Evolutionary conservation across 805 yeast species (phyloP).

Genomic region (Wickerhamiella sorbophila): DNA sequence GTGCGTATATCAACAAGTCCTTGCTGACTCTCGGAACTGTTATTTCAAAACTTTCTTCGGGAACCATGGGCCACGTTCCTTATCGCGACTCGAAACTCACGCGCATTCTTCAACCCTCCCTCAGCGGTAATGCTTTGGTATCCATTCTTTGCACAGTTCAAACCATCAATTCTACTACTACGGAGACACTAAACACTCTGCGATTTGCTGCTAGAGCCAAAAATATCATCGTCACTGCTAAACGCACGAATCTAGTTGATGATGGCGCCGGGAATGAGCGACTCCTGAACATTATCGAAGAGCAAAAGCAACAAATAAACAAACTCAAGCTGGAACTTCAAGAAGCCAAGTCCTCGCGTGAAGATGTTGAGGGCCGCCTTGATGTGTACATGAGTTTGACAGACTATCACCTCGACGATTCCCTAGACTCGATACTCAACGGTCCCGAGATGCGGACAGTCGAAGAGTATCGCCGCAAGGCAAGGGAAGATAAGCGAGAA

Average conservation of each 20-base stretch:
- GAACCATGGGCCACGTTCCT: conserved; percentile 54
- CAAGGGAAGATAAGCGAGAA: conserved; percentile 4
- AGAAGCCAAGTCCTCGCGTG: conserved; percentile 9
- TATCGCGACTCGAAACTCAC: conserved; percentile 90
- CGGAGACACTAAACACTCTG: conserved; percentile 75
- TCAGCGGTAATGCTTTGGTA: conserved; percentile 74
- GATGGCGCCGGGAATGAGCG: conserved; percentile 34
- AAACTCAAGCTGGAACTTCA: conserved; percentile 16
- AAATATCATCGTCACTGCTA: conserved; percentile 59
- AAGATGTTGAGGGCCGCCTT: conserved; percentile 18
- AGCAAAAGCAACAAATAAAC: conserved; percentile 40
- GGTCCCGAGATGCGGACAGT: background rate
- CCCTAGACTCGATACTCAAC: conserved; percentile 15
- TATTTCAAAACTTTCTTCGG: conserved; percentile 58
- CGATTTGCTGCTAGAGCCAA: conserved; percentile 91
- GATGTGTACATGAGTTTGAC: conserved; percentile 12
- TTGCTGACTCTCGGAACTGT: conserved; percentile 82
- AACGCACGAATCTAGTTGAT: conserved; percentile 26
- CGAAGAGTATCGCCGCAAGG: background rate
- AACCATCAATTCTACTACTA: conserved; percentile 44
- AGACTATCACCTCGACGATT: conserved; percentile 12
- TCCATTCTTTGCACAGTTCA: conserved; percentile 73
- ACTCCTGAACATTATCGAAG: conserved; percentile 45
- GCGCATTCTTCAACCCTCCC: conserved; percentile 77
- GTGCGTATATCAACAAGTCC: conserved; percentile 84